Percentiles rank a stretch among this genome's conserved stretches.
phyloP scores from a whole-genome alignment of 1,139 yeast species.

The Hyphopichia buzzinii region DNA sequence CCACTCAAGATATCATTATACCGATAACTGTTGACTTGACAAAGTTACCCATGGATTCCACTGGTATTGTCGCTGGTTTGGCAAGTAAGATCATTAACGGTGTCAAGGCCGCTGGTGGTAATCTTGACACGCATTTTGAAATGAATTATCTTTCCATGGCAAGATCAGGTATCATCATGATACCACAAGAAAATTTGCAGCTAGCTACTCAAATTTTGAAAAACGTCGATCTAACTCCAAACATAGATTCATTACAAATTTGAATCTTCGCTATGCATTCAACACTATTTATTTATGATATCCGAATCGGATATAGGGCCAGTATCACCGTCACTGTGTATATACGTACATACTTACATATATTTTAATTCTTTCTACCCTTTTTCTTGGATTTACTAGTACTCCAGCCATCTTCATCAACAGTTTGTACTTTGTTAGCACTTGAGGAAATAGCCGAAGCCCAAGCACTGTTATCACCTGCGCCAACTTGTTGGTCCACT shows the following conservation, averaged over 20 bases:
- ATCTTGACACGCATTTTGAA: constrained; percentile 32
- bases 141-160: constrained; percentile 67
- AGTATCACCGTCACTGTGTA: too few relatives aligned
- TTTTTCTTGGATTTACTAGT: constrained; percentile 51
- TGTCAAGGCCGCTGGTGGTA: constrained; percentile 16
- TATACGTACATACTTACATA: not conserved
- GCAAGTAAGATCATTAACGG: constrained; percentile 50
- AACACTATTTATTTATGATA: too few relatives aligned
- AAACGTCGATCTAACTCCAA: constrained; percentile 1
- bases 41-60: constrained; percentile 56
- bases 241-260: not conserved
- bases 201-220: constrained; percentile 20
- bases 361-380: constrained; percentile 21
- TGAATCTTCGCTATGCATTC: not conserved
- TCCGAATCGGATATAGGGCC: too few relatives aligned
- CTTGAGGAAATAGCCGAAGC: constrained; percentile 56
- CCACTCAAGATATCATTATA: constrained; percentile 54
- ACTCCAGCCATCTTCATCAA: constrained; percentile 77
- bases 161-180: constrained; percentile 56
- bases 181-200: constrained; percentile 52
- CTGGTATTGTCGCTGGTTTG: constrained; percentile 69
- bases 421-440: constrained; percentile 45
- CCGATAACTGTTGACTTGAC: constrained; percentile 58
- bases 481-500: constrained; percentile 59
- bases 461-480: constrained; percentile 62